Evolutionary conservation across 2,329 filamentous ascomycete species (phyloP), one percentile per base, ranked within the genome.

Genomic region (Rasamsonia emersonii): DNA sequence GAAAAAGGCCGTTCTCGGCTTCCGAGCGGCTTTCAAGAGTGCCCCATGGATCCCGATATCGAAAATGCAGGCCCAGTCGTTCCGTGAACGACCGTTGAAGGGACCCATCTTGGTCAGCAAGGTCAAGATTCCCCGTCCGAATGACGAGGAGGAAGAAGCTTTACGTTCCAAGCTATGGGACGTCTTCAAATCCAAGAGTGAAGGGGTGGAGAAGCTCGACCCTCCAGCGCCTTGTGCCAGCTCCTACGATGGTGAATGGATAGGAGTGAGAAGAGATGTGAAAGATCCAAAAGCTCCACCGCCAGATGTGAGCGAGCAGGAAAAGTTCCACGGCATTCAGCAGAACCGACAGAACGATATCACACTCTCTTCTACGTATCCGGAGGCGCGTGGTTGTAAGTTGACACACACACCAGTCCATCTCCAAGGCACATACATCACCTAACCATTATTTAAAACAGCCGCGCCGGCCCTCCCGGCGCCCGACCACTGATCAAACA

Each of bases 381-480:
- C 26, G 30, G 30, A 15, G 21, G 21, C 9, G 30, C 30, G 26
- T 32, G 30, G 23, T 32, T 32, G 30, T 32, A 32, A 32, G 30
- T 32, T 18, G 9, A 17, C 15, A n/a, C n/a, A n/a, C n/a, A n/a
- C n/a, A n/a, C n/a, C n/a, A n/a, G n/a, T n/a, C n/a, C n/a, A n/a
- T n/a, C n/a, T n/a, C n/a, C n/a, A n/a, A n/a, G n/a, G n/a, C n/a
- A n/a, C n/a, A n/a, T n/a, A n/a, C n/a, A n/a, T n/a, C n/a, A n/a
- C 7, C 8, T 11, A 18, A 15, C 26, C n/a, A 25, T 11, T 17
- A 24, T 18, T 15, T n/a, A n/a, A 19, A 32, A 10, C n/a, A 32
- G 30, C 23, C 23, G 23, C 10, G 30, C 30, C 13, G 30, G 30
- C 6, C 30, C 30, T 32, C 23, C 30, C 26, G 30, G 23, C 2